Evolutionary conservation across 305 asterid genomes (phyloP), one percentile per base, ranked within the genome.

Genomic region (Rubia balearica): DNA sequence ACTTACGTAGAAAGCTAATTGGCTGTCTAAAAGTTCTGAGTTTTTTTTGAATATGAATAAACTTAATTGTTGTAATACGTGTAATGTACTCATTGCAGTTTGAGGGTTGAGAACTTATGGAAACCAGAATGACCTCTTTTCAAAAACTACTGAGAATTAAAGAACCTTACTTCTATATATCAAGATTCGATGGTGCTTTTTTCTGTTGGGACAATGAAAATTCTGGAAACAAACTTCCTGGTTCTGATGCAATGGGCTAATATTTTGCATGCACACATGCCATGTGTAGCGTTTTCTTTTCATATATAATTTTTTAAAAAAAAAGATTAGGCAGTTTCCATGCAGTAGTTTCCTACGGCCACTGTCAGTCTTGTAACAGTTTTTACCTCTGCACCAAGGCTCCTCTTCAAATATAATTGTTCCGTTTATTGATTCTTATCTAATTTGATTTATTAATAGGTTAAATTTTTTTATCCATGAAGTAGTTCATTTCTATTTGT

Each of bases 61-160:
- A 61, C 6, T 13, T 0, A 60, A 14, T 65, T 10, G 9, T 8
- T 41, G 17, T 59, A 24, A 57, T 33, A 43, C 27, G 63, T 40
- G 9, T 10, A 56, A 11, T 63, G 38, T 61, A 38, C 71, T 67
- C 6, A n/a, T 75, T 83, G 85, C 90, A 91, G 96, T 87, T 91
- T 83, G 87, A 91, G 77, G 96, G 97, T 71, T 87, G 91, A 38
- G 85, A 91, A 71, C 78, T 81, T 24, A 75, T 91, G 78, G 84
- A 89, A 70, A 82, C 67, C 97, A 87, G 79, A 89, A 89, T 68
- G 88, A 91, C 60, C 90, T 76, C 61, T 91, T 91, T 81, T 81
- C 90, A 83, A 96, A 96, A 89, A 81, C 61, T 55, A 73, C 30
- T n/a, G 11, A 61, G 48, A 48, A 63, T 33, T 19, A 43, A 40